Evolutionary conservation across 176 grass and related monocot species (phyloP).

Genomic region (Oryza brachyantha): DNA sequence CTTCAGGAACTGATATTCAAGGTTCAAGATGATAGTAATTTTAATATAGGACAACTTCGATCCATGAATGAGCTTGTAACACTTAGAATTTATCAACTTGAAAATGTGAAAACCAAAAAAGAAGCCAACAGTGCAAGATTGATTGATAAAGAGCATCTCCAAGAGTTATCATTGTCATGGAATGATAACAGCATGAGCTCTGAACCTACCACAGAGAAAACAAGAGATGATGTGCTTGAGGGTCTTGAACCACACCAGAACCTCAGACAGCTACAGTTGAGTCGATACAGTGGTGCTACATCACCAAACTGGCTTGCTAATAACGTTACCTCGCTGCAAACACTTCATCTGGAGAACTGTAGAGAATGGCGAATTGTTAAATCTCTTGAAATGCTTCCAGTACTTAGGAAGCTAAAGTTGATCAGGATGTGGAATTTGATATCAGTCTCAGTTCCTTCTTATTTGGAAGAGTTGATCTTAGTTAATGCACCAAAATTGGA

Average conservation of each 20-base stretch:
- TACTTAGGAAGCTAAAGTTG: too few species aligned
- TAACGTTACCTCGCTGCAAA: too few species aligned
- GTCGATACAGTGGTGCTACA: background rate
- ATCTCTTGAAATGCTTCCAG: too few species aligned
- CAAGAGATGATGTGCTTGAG: slow-evolving; percentile 24
- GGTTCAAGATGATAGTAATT: slow-evolving; percentile 20
- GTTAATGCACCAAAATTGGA: too few species aligned
- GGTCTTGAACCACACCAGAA: slow-evolving; percentile 32
- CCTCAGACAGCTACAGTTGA: slow-evolving; percentile 27
- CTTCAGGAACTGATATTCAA: slow-evolving; percentile 34
- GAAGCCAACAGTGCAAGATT: background rate
- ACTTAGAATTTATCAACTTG: slow-evolving; percentile 9
- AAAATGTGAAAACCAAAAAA: slow-evolving; percentile 13
- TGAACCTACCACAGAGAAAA: background rate
- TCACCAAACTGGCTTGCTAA: too few species aligned
- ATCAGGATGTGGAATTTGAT: too few species aligned
- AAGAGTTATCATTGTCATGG: slow-evolving; percentile 8
- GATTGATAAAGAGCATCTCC: background rate
- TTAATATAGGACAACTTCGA: slow-evolving; percentile 28
- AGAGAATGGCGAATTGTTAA: too few species aligned
- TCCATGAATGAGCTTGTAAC: slow-evolving; percentile 30
- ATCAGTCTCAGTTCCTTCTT: too few species aligned
- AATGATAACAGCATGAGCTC: background rate
- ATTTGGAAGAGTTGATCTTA: too few species aligned
- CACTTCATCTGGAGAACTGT: too few species aligned